Base-by-base conservation (phyloP, 441 rosid species). In the Gossypium gossypioides region DNA sequence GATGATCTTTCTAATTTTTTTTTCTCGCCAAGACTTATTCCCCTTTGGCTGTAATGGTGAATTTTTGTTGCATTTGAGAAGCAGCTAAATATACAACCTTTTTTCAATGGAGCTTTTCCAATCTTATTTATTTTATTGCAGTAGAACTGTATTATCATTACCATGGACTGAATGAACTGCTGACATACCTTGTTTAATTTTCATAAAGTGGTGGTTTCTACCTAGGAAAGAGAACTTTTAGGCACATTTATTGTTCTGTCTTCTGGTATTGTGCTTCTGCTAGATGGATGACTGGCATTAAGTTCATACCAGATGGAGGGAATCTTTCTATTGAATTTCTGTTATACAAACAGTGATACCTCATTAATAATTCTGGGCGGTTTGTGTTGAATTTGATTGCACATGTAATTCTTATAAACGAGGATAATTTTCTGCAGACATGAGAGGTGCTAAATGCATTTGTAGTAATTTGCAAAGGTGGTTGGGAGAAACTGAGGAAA, bases 61-160 rank as follows among this genome's bases (percentile, higher is more conserved):
- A 24, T 65, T 65, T 65, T 65, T 21, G 19, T 65, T 65, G 55
- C 69, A 6, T 22, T 22, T 8, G 55, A 65, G 18, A 65, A 65
- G 32, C 51, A 65, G 69, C 55, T 44, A 46, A 44, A 44, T 40
- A 4, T 37, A 19, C 51, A 40, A 63, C 27, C 68, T 44, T 65
- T 6, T 6, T 6, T 32, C 37, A 32, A 32, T 6, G 37, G 37
- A 2, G 54, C 34, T 1, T 34, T 34, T 19, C 4, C 48, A 5
- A 12, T 21, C 13, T 40, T 42, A 54, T 6, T n/a, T n/a, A 54
- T 7, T 56, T 40, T 60, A 29, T 60, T 60, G 52, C 68, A 3
- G 8, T 3, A 42, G 2, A 64, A 12, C 32, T 4, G 10, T 42
- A 3, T 10, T 37, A 62, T 29, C 12, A 40, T 9, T 62, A 62